phyloP scores from a whole-genome alignment of 2,329 filamentous ascomycete genomes.

The Cercospora citrullina region DNA sequence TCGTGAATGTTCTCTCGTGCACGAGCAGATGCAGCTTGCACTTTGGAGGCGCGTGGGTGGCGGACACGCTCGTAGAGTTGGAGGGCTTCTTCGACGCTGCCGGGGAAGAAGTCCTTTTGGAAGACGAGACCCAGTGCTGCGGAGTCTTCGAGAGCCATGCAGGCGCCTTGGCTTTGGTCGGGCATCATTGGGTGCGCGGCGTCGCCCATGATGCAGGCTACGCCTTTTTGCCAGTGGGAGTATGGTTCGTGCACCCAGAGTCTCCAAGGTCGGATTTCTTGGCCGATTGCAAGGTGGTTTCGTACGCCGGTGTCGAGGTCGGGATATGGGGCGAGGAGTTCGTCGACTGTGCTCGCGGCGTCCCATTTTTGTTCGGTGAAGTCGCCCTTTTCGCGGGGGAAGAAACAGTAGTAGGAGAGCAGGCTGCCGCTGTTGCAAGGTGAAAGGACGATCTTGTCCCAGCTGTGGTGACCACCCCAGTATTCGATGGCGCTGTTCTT shows the following conservation, averaged over 20 bases:
- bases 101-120: slow-evolving; percentile 47
- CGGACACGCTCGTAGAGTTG: slow-evolving; percentile 41
- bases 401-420: slow-evolving; percentile 71
- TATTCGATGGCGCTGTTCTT: slow-evolving; percentile 63
- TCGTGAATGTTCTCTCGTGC: slow-evolving; percentile 45
- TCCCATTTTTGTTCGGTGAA: slow-evolving; percentile 64
- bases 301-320: slow-evolving; percentile 60
- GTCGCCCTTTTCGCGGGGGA: slow-evolving; percentile 60
- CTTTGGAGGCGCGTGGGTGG: slow-evolving; percentile 42
- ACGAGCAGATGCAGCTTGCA: slow-evolving; percentile 40
- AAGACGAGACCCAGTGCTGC: slow-evolving; percentile 65
- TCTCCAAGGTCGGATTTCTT: slow-evolving; percentile 65
- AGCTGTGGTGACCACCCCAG: slow-evolving; percentile 66
- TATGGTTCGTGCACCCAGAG: slow-evolving; percentile 67
- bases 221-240: slow-evolving; percentile 55
- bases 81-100: slow-evolving; percentile 38
- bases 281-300: slow-evolving; percentile 59
- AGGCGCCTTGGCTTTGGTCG: slow-evolving; percentile 68
- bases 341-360: slow-evolving; percentile 52
- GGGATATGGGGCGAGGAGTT: slow-evolving; percentile 60
- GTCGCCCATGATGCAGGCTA: slow-evolving; percentile 63
- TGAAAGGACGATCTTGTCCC: slow-evolving; percentile 68
- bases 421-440: slow-evolving; percentile 66
- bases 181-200: slow-evolving; percentile 66
- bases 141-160: slow-evolving; percentile 68